Evolutionary conservation across 129 eudicot genomes (phyloP).

Genomic region (Chrysanthemum seticuspe): DNA sequence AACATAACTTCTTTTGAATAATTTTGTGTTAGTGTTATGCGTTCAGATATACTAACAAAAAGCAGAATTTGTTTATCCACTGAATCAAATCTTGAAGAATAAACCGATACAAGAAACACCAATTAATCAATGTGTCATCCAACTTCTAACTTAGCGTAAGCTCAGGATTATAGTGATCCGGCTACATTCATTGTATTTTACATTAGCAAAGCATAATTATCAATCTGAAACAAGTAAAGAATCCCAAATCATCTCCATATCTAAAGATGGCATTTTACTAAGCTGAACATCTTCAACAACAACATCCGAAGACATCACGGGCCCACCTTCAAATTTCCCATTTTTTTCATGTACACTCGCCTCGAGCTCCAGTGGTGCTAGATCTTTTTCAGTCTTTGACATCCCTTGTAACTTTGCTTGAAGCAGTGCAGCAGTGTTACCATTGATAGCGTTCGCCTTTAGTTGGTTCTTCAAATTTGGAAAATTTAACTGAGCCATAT

Average conservation of each 20-base stretch:
- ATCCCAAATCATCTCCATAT: conserved; percentile 90
- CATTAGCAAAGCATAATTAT: conserved; percentile 15
- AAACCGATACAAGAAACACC: conserved; percentile 5
- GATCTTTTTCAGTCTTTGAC: conserved; percentile 1
- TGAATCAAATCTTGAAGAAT: conserved; percentile 5
- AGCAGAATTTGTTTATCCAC: too few species aligned
- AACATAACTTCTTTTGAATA: too few species aligned
- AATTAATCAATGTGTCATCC: not conserved
- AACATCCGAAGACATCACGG: conserved; percentile 4
- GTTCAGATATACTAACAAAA: too few species aligned
- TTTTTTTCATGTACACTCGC: conserved; percentile 8
- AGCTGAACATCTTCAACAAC: conserved; percentile 57
- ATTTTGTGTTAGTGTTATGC: too few species aligned
- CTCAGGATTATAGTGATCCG: conserved; percentile 30
- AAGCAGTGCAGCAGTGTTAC: conserved; percentile 57
- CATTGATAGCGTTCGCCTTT: conserved; percentile 43
- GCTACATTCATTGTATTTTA: conserved; percentile 12
- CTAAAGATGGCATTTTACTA: conserved; percentile 86
- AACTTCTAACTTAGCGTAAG: conserved; percentile 14
- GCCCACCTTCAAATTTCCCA: too few species aligned
- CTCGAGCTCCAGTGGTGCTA: not conserved
- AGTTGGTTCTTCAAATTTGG: conserved; percentile 66
- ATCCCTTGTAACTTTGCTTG: conserved; percentile 60
- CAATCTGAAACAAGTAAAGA: conserved; percentile 51
- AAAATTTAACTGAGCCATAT: conserved; percentile 71